Evolutionary conservation across 805 yeast genomes (phyloP).

Genomic region (Diddensiella santjacobensis): DNA sequence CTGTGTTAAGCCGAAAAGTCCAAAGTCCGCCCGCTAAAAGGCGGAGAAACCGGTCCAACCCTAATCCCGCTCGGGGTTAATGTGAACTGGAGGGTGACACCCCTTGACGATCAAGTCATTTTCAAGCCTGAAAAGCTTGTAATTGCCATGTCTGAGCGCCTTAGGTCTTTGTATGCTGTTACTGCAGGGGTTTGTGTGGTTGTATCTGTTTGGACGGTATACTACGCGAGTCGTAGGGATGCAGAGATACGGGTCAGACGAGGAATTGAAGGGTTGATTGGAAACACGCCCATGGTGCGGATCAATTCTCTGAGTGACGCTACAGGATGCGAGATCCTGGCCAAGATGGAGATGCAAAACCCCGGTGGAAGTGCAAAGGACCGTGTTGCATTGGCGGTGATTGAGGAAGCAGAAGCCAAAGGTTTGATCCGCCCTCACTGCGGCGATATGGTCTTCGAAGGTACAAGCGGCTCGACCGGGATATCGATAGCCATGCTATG

Average conservation of each 20-base stretch:
- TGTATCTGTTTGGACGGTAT: background rate
- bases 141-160: no score
- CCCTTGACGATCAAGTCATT: no score
- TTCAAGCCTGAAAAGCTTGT: no score
- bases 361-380: constrained; percentile 98
- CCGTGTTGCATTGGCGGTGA: constrained; percentile 83
- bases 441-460: constrained; percentile 83
- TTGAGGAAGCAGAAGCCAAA: constrained; percentile 57
- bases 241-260: background rate
- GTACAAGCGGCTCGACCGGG: constrained; percentile 96
- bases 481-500: constrained; percentile 90
- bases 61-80: no score
- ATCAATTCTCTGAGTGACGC: constrained; percentile 63
- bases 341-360: constrained; percentile 78
- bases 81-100: no score
- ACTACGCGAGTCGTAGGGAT: background rate
- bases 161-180: background rate
- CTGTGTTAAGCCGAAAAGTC: no score
- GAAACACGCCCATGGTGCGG: constrained; percentile 82
- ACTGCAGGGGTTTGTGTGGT: background rate
- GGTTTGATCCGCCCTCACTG: constrained; percentile 56
- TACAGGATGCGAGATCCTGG: constrained; percentile 81
- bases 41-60: no score
- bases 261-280: constrained; percentile 79
- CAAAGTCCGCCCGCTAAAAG: no score